These are phyloP conservation scores for Psilocybe azurescens DNA, from an alignment of 768 basidiomycete genomes.

Conservation along the genomic window DNA sequence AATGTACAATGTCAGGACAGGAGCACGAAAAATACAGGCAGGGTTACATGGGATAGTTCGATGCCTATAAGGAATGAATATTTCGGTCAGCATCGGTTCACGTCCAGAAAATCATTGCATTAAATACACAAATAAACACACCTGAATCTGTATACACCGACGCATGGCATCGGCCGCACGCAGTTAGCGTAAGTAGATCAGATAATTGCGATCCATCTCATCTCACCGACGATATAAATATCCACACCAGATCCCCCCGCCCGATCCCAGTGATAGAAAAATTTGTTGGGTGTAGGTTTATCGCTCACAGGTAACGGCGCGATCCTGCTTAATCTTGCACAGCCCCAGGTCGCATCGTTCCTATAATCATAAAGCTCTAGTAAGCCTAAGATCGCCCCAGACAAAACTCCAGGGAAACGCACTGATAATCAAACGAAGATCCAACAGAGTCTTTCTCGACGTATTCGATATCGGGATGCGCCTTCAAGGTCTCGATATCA, in stretches of 20 bases:
- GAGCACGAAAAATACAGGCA: no score
- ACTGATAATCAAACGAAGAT: not conserved
- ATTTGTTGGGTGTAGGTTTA: not conserved
- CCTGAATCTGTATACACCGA: not conserved
- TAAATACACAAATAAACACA: not conserved
- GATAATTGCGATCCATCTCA: not conserved
- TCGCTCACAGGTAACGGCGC: not conserved
- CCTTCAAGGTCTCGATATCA: not conserved
- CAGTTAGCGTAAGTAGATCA: not conserved
- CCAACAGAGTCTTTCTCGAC: not conserved
- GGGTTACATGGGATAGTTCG: not conserved
- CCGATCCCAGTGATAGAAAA: conserved; percentile 5
- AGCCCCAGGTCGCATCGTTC: conserved; percentile 1
- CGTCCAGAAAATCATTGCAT: no score
- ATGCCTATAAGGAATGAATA: no score
- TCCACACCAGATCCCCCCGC: not conserved
- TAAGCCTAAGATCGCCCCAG: no score
- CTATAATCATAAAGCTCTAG: not conserved
- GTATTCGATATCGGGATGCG: not conserved
- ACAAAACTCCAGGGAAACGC: not conserved
- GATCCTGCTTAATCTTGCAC: not conserved
- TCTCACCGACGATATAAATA: not conserved
- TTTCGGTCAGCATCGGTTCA: no score
- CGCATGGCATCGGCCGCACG: not conserved
- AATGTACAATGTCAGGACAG: no score